Percentiles rank a stretch among this genome's conserved stretches.
Conservation (phyloP, 2,329 filamentous ascomycete species). For the Metarhizium robertsii region DNA sequence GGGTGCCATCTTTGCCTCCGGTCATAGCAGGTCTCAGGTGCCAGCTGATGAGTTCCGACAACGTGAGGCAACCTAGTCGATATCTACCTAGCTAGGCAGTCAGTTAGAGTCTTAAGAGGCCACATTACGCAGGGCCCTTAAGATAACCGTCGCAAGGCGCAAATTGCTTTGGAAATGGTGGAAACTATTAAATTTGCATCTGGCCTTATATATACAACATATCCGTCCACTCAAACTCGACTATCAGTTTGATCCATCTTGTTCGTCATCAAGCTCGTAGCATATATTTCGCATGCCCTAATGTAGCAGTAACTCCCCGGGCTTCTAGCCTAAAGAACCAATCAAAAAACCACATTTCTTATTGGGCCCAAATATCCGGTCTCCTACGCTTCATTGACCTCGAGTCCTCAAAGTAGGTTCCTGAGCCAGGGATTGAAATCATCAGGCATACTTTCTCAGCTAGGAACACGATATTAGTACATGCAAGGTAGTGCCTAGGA, state of each 20-base stretch:
- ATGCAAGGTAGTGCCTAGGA: neutral
- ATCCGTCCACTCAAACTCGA: neutral
- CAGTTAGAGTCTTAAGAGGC: neutral
- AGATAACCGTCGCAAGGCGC: neutral
- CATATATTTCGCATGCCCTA: neutral
- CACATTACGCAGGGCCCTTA: neutral
- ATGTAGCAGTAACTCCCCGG: neutral
- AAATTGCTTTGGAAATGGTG: neutral
- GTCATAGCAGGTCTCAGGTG: too few species aligned
- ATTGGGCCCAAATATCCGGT: too few species aligned
- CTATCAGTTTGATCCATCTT: neutral
- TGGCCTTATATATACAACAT: neutral
- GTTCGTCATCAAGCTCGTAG: neutral
- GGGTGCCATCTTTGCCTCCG: too few species aligned
- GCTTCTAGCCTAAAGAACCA: neutral
- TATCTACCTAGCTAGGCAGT: neutral
- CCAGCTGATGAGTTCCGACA: too few species aligned
- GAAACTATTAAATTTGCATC: neutral
- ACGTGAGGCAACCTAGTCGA: neutral
- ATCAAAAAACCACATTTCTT: too few species aligned
- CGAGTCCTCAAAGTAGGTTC: too few species aligned
- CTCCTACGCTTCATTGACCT: too few species aligned
- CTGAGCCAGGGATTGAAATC: neutral
- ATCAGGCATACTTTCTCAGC: neutral
- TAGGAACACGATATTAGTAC: neutral